Base-by-base conservation (phyloP, 768 basidiomycete species). In the Rhizopogon vesiculosus region DNA sequence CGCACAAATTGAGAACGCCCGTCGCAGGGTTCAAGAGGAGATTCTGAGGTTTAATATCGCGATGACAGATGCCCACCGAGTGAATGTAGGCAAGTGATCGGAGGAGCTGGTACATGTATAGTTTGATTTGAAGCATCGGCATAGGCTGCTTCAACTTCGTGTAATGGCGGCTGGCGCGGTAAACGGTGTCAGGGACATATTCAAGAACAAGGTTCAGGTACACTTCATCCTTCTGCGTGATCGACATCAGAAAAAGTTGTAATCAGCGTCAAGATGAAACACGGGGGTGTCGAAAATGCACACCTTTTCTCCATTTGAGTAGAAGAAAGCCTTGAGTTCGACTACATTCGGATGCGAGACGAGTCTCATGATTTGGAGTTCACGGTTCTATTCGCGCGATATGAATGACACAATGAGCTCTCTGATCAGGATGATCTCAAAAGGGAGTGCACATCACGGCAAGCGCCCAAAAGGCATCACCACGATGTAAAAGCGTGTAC, bases 21-120 rank as follows among this genome's bases (percentile, higher is more conserved):
- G 96, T 95, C 16, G 93, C 89, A 6, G 96, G 97, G 75, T 99
- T 98, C 63, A 99, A 83, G 51, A 99, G 83, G 53, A 99, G 77
- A 73, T 99, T 99, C 84, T 99, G 97, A 9, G 97, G 97, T 76
- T 99, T 99, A 83, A 99, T 99, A 72, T 99, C 97, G 67, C 97
- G 91, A 76, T 99, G 97, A 72, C 97, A 99, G 66, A 98, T 99
- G 66, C 97, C 97, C 63, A 98, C 92, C 18, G 94, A 98, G 70
- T 99, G 97, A 71, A 99, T 99, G 81, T 99, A 98, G 61, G 96
- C 94, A 58, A 99, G 81, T 15, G 97, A 99, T 58, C 97, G 93
- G 61, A 99, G 80, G 64, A 99, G 90, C 75, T 99, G 93, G 75
- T 98, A 97, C 95, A 98, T 98, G 80, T 99, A 99, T 67, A 99